Conservation (phyloP, 2,329 filamentous ascomycete genomes). For the Phialocephala subalpina region DNA sequence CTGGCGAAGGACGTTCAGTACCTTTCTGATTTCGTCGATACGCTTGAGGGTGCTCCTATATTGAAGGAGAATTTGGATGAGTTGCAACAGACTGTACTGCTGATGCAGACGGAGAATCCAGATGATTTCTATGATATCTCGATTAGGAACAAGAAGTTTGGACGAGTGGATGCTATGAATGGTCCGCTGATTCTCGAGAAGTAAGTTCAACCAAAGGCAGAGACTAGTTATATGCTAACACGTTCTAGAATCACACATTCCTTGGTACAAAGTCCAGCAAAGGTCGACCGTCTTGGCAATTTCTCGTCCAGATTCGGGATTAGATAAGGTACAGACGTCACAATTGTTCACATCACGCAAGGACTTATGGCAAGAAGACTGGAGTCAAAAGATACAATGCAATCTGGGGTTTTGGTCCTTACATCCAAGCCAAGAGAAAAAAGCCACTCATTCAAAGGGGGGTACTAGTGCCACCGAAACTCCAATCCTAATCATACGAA, state of each 20-base stretch:
- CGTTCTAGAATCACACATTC: constrained; percentile 67
- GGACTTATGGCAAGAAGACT: not conserved
- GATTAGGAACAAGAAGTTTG: constrained; percentile 90
- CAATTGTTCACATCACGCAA: not conserved
- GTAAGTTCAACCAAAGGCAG: constrained; percentile 56
- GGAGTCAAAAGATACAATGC: constrained; percentile 10
- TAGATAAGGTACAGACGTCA: constrained; percentile 47
- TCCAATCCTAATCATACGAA: constrained; percentile 20
- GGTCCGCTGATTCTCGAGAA: constrained; percentile 93
- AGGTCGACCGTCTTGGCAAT: constrained; percentile 71
- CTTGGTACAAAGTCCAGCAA: constrained; percentile 61
- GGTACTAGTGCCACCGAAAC: constrained; percentile 20
- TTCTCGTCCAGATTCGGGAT: constrained; percentile 81
- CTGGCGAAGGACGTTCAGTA: constrained; percentile 86
- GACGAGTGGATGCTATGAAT: constrained; percentile 89
- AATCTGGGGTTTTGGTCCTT: constrained; percentile 19
- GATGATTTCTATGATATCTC: constrained; percentile 97
- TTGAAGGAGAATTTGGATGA: constrained; percentile 90
- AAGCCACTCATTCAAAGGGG: constrained; percentile 18
- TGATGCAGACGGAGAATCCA: constrained; percentile 89
- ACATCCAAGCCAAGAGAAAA: constrained; percentile 20
- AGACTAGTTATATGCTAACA: constrained; percentile 19
- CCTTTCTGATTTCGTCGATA: constrained; percentile 85
- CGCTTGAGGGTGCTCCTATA: constrained; percentile 84
- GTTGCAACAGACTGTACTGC: constrained; percentile 87